These are phyloP conservation scores for Lasiodiplodia theobromae DNA, from an alignment of 2,329 filamentous ascomycete genomes.

Conservation along the genomic window DNA sequence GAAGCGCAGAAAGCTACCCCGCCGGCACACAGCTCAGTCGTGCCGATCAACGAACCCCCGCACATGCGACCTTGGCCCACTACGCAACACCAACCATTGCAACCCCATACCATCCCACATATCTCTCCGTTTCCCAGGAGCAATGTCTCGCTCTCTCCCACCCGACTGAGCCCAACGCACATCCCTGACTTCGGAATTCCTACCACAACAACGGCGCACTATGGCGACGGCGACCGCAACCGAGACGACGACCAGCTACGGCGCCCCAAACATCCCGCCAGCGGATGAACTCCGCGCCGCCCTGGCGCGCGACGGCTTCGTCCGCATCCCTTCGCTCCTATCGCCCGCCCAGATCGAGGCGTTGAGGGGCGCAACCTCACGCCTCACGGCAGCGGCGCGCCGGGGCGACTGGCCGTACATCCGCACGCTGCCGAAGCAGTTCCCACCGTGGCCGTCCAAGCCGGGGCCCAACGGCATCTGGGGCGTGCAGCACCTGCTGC, in stretches of 20 bases:
- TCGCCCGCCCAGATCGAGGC: conserved; percentile 60
- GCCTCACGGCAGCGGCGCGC: conserved; percentile 68
- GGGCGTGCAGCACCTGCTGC: conserved; percentile 86
- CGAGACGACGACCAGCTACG: conserved; percentile 23
- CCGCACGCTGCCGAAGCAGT: conserved; percentile 86
- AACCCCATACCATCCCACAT: conserved; percentile 4
- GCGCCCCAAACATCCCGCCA: conserved; percentile 35
- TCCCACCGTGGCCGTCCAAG: conserved; percentile 79
- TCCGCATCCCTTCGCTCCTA: conserved; percentile 73
- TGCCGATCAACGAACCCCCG: conserved; percentile 15
- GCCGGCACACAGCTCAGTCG: conserved; percentile 1
- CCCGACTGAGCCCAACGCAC: conserved; percentile 6
- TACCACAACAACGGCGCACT: background rate
- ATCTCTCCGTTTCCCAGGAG: background rate
- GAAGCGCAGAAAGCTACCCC: background rate
- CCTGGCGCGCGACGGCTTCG: conserved; percentile 77
- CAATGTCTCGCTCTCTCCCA: background rate
- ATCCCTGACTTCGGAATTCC: background rate
- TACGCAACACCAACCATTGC: conserved; percentile 4
- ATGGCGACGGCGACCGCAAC: conserved; percentile 4
- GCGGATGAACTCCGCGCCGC: conserved; percentile 54
- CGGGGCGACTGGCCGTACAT: conserved; percentile 80
- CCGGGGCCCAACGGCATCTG: conserved; percentile 73
- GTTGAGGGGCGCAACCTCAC: conserved; percentile 66
- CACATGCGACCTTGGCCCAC: conserved; percentile 25